These are phyloP conservation scores for Diaporthe humulicola DNA, from an alignment of 2,329 filamentous ascomycete species.

Conservation along the genomic window DNA sequence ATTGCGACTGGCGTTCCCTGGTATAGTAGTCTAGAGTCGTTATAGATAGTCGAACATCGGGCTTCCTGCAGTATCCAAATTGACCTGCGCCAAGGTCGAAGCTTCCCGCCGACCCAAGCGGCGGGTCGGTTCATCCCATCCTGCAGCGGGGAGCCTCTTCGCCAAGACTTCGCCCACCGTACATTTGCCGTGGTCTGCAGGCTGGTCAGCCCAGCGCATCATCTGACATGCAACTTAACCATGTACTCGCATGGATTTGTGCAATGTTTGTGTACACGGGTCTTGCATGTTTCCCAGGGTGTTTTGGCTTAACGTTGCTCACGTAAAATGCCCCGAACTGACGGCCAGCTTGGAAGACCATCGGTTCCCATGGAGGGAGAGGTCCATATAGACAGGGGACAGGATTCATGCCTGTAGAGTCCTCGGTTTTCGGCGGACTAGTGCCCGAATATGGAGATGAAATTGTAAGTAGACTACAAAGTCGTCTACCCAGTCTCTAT, in stretches of 20 bases:
- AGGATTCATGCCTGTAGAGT: neutral
- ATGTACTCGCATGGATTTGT: neutral
- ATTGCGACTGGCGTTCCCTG: neutral
- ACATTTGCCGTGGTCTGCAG: neutral
- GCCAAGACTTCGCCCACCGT: neutral
- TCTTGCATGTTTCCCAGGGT: neutral
- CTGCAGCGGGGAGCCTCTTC: neutral
- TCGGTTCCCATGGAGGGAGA: neutral
- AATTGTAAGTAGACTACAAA: neutral
- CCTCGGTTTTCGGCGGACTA: neutral
- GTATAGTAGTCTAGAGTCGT: neutral
- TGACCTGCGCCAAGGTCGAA: neutral
- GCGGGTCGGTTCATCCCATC: slow-evolving; percentile 1
- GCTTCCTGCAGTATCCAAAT: neutral
- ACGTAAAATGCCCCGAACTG: neutral
- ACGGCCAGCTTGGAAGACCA: neutral
- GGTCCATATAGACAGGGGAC: neutral
- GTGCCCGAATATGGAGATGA: neutral
- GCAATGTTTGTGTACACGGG: neutral
- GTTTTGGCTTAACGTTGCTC: neutral
- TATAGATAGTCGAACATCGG: neutral
- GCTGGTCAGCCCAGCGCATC: neutral
- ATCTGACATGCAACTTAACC: neutral
- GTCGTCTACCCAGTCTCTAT: neutral
- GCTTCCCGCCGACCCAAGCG: neutral